Base-by-base conservation (phyloP, 2,329 filamentous ascomycete genomes). In the Botrytis porri region DNA sequence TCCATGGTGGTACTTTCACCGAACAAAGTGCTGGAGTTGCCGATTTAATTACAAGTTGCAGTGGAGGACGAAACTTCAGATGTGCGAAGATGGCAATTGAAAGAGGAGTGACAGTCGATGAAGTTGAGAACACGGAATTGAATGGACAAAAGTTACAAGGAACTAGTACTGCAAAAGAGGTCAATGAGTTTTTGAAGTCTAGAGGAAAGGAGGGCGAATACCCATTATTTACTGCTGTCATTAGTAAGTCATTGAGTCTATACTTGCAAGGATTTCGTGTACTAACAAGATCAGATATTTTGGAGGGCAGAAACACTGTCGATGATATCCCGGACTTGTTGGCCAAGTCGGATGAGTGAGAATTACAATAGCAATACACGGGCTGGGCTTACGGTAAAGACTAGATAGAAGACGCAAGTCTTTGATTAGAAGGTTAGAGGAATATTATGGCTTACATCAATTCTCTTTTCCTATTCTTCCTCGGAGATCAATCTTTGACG, bases 81-180 rank as follows among this genome's bases (percentile, higher is more conserved):
- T 98, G 95, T 82, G 95, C 96, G 67, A 97, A 92, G 86, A 90
- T 95, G 85, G 91, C 93, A 39, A 89, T 97, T 45, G 88, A 95
- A 84, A 89, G 92, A 80, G 91, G 92, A 43, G 86, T 95, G 77
- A 87, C 89, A 14, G 93, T 99, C 57, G 90, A 92, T 77, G 94
- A 98, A 82, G 91, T 99, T 61, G 96, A 99, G 86, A 88, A 89
- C 80, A 88, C 90, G 74, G 95, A 98, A 81, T 87, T 99, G 75
- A 98, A 99, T 81, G 96, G 96, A 22, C 96, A 99, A 86, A 97
- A 97, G 85, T 86, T 99, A 74, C 96, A 99, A 84, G 96, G 96
- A 54, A 98, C 94, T 0, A 91, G 91, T 78, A 99, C 96, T 4
- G 95, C 96, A 14, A 89, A 91, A 76, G 96, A 99, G 82, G 95